A percentile compares a stretch with the other conserved stretches of the same genome.
Conservation (phyloP, 2,329 filamentous ascomycete genomes). For the Blumeria hordei region DNA sequence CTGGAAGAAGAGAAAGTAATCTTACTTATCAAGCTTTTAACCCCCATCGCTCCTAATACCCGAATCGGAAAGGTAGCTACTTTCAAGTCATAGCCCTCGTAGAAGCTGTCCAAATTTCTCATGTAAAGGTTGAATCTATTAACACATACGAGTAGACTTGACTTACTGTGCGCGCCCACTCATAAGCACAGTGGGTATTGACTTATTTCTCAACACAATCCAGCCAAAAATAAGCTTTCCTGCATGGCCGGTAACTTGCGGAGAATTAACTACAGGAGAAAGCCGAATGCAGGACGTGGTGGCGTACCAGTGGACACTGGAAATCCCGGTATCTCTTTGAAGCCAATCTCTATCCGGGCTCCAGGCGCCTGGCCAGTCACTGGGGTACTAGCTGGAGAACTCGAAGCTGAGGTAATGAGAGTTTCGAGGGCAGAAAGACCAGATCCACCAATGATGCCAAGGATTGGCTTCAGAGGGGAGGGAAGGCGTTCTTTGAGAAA, state of each 20-base stretch:
- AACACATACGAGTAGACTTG: neutral
- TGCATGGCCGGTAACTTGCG: slow-evolving; percentile 6
- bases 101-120: slow-evolving; percentile 22
- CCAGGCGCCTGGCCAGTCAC: neutral
- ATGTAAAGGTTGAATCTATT: neutral
- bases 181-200: slow-evolving; percentile 5
- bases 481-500: too few species aligned
- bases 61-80: slow-evolving; percentile 37
- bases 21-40: slow-evolving; percentile 25
- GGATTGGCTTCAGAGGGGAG: neutral
- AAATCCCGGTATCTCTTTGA: slow-evolving; percentile 7
- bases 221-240: slow-evolving; percentile 7
- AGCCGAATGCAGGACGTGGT: too few species aligned
- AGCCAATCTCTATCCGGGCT: slow-evolving; percentile 3
- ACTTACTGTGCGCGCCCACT: slow-evolving; percentile 8
- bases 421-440: slow-evolving; percentile 5
- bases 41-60: slow-evolving; percentile 35
- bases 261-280: neutral
- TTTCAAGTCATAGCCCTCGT: slow-evolving; percentile 40
- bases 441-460: slow-evolving; percentile 7
- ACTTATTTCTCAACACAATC: slow-evolving; percentile 1
- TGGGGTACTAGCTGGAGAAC: neutral
- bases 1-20: neutral
- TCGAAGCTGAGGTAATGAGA: slow-evolving; percentile 1
- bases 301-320: slow-evolving; percentile 5